phyloP scores from a whole-genome alignment of 2,329 filamentous ascomycete genomes.

The Pleoardoris graminearum region DNA sequence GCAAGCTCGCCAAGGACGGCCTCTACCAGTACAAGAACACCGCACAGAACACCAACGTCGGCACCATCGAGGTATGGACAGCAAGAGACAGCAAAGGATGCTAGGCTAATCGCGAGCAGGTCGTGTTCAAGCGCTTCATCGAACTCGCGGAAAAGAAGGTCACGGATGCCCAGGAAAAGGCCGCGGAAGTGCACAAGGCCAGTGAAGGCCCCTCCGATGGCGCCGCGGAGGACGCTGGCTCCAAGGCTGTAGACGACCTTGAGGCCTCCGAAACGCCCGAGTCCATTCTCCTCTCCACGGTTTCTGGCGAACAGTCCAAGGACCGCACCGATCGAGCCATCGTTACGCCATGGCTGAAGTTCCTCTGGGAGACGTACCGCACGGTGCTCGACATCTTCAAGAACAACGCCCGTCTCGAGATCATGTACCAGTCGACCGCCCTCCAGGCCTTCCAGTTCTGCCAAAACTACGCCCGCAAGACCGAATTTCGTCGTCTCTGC shows the following conservation, averaged over 20 bases:
- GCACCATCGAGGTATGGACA: slow-evolving; percentile 81
- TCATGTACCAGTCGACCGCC: slow-evolving; percentile 97
- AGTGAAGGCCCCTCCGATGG: slow-evolving; percentile 72
- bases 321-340: slow-evolving; percentile 98
- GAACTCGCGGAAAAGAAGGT: slow-evolving; percentile 96
- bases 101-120: slow-evolving; percentile 36
- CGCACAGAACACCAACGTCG: slow-evolving; percentile 97
- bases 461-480: slow-evolving; percentile 97
- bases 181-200: slow-evolving; percentile 88
- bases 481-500: slow-evolving; percentile 97
- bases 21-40: slow-evolving; percentile 99
- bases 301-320: slow-evolving; percentile 95
- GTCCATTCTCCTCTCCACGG: slow-evolving; percentile 95
- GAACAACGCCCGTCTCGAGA: slow-evolving; percentile 96
- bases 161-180: slow-evolving; percentile 91
- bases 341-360: slow-evolving; percentile 98
- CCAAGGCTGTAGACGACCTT: slow-evolving; percentile 85
- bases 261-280: slow-evolving; percentile 97
- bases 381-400: slow-evolving; percentile 98
- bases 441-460: slow-evolving; percentile 99
- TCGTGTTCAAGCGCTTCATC: slow-evolving; percentile 97
- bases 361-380: slow-evolving; percentile 98
- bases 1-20: slow-evolving; percentile 97
- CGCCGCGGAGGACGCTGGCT: slow-evolving; percentile 25
- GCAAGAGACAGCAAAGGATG: not conserved